Conservation (phyloP, 1,139 yeast genomes). For the Geotrichum australiense region DNA sequence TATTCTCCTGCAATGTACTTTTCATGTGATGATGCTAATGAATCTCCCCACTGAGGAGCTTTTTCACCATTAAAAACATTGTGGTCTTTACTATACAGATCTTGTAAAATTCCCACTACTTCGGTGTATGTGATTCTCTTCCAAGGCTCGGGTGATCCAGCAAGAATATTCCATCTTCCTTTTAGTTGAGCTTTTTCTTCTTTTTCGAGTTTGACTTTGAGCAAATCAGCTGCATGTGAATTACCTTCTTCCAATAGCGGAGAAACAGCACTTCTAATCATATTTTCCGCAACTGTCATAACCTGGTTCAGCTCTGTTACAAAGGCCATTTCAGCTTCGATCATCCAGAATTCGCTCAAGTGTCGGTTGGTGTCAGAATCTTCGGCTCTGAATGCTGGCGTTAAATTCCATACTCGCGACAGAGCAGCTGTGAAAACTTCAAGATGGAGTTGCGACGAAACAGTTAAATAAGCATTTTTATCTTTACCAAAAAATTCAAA, state of each 20-base stretch:
- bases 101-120: conserved; percentile 53
- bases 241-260: conserved; percentile 35
- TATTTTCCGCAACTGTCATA: conserved; percentile 57
- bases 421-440: conserved; percentile 74
- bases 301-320: conserved; percentile 51
- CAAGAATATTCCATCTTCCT: conserved; percentile 33
- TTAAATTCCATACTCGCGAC: conserved; percentile 76
- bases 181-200: conserved; percentile 38
- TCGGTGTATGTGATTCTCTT: conserved; percentile 64
- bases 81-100: conserved; percentile 28
- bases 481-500: conserved; percentile 52
- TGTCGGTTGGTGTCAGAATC: conserved; percentile 86
- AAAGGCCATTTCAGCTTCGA: conserved; percentile 84
- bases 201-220: conserved; percentile 33
- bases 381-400: conserved; percentile 95
- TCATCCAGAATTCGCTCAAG: conserved; percentile 94
- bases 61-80: conserved; percentile 28
- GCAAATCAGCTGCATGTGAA: conserved; percentile 37
- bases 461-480: conserved; percentile 64
- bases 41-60: conserved; percentile 59
- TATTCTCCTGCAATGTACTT: conserved; percentile 74
- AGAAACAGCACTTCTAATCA: conserved; percentile 53
- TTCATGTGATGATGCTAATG: conserved; percentile 80
- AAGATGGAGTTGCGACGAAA: conserved; percentile 84
- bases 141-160: conserved; percentile 45